Evolutionary conservation across 2,329 filamentous ascomycete species (phyloP), one percentile per base, ranked within the genome.

Genomic region (Ascochyta pisi): DNA sequence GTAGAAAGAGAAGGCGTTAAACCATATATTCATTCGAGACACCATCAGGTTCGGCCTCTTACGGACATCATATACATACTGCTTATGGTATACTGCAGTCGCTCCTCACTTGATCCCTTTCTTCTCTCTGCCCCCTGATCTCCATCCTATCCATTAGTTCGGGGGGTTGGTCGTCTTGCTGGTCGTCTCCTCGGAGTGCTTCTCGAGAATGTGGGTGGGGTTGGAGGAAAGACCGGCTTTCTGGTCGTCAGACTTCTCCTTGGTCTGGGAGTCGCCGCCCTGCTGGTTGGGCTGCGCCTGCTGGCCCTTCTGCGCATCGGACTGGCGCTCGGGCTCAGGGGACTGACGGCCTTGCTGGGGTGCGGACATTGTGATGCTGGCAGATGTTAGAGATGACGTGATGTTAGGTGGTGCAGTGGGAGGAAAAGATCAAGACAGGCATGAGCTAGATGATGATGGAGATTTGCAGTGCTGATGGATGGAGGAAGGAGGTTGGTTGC

Each of bases 331-430:
- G 26, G 90, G 90, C 48, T 87, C 79, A 60, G 92, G 92, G 29
- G 92, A 96, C 78, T 96, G 84, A 71, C 88, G 87, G 74, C 90
- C 89, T 77, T 84, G 77, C 70, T 81, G 78, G 63, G 79, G 83
- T 53, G 84, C 82, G 67, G 89, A 87, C 89, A 92, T 91, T 69
- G 62, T 86, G 39, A 23, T 45, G 68, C 62, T 75, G 61, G 58
- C 62, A 7, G 23, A 22, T 4, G 7, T 66, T 57, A 40, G 45
- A 48, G 23, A 10, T 54, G 22, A 35, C 33, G 45, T 41, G 23
- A n/a, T 22, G 37, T 31, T 39, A 41, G 4, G 16, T 31, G n/a
- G 24, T 22, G 49, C 22, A 37, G 48, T 23, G 34, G 23, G 12
- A 6, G 40, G 24, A 19, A 13, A 31, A 19, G 27, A 10, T 8